Evolutionary conservation across 2,329 filamentous ascomycete genomes (phyloP), one percentile per base, ranked within the genome.

Genomic region (Microcyclospora tardicrescens): DNA sequence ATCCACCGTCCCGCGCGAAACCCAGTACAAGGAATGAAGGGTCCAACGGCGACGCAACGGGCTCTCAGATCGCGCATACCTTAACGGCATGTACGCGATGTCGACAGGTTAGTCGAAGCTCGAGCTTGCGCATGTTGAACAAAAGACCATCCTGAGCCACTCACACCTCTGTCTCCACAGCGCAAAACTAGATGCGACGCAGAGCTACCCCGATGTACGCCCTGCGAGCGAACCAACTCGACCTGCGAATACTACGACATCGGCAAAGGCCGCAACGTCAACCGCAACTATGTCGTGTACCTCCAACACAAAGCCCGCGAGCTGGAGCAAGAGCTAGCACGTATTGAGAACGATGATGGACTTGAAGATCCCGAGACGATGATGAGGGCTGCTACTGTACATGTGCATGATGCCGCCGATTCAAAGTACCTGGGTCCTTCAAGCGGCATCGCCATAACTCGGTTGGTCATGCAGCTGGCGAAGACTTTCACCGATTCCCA

Each of bases 141-240:
- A n/a, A 33, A 29, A 35, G 16, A 32, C 11, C 12, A 38, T 30
- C 30, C 10, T 11, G 36, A 36, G 14, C 32, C 36, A 44, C 45
- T 40, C 47, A 24, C 19, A 24, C 19, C 19, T 24, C 28, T 35
- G 34, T n/a, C 29, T 27, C 35, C 41, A 42, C 56, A 93, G 87
- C 79, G 89, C 54, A 98, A 98, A 70, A 96, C 89, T 29, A 74
- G 86, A 68, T 98, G 91, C 67, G 91, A 96, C 63, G 84, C 91
- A 3, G 84, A 83, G 11, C 74, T 98, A 15, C 91, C 91, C 31
- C 81, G 83, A 55, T 98, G 91, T 62, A 74, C 84, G 13, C 87
- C 89, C 15, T 98, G 91, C 66, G 86, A 95, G 64, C 77, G 89
- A 51, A 87, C 84, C 46, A 87, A 87, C 54, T 85, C 86, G 24